Evolutionary conservation across 2,329 filamentous ascomycete genomes (phyloP).

Genomic region (Taxawa tesnikishii): DNA sequence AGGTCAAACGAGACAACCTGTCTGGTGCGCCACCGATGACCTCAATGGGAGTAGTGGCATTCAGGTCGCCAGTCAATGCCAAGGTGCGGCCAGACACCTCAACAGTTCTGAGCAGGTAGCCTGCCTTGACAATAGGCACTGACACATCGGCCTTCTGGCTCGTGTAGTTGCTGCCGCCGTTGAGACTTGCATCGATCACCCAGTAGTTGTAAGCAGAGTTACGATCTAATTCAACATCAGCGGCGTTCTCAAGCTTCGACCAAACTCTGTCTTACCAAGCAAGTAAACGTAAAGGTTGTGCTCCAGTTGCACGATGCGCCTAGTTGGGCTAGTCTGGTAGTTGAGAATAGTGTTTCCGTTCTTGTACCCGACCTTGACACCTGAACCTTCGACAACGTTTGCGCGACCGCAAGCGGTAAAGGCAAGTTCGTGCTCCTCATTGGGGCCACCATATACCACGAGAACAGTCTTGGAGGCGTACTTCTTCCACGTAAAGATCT

Average conservation of each 20-base stretch:
- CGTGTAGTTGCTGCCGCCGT: slow-evolving; percentile 19
- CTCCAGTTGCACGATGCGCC: slow-evolving; percentile 39
- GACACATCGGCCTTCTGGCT: too few relatives aligned
- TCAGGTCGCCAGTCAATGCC: slow-evolving; percentile 58
- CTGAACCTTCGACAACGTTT: slow-evolving; percentile 28
- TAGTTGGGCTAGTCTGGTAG: slow-evolving; percentile 44
- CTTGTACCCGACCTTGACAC: slow-evolving; percentile 21
- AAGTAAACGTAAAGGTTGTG: slow-evolving; percentile 43
- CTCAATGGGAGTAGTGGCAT: slow-evolving; percentile 54
- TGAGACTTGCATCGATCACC: slow-evolving; percentile 43
- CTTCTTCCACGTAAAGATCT: slow-evolving; percentile 58
- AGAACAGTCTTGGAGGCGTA: slow-evolving; percentile 43
- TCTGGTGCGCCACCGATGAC: slow-evolving; percentile 47
- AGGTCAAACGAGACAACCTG: slow-evolving; percentile 41
- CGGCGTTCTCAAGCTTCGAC: background rate
- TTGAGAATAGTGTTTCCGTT: slow-evolving; percentile 36
- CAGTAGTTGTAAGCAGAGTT: slow-evolving; percentile 59
- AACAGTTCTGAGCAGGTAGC: slow-evolving; percentile 52
- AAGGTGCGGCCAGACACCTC: slow-evolving; percentile 44
- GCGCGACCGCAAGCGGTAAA: slow-evolving; percentile 24
- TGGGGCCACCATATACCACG: slow-evolving; percentile 50
- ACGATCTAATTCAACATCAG: background rate
- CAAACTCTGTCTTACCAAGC: slow-evolving; percentile 29
- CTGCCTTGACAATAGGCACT: slow-evolving; percentile 47
- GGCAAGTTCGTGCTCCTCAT: slow-evolving; percentile 52